phyloP scores from a whole-genome alignment of 371 early-diverging fungal species.

The Rhizomucor pusillus region DNA sequence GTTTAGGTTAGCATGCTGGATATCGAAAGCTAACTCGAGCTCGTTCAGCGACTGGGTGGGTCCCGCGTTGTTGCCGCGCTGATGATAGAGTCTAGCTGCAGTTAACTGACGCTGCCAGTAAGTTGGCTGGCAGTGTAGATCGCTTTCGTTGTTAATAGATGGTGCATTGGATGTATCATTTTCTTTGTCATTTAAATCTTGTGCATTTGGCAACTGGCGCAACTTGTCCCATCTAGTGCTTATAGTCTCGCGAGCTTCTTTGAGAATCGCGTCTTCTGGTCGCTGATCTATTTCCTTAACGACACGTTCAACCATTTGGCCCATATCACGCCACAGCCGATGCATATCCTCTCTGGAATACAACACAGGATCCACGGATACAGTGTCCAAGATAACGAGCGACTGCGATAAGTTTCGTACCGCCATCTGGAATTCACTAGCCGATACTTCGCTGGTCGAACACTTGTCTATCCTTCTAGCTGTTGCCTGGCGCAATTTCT shows the following conservation, averaged over 20 bases:
- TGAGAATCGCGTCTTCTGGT: background rate
- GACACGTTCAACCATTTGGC: conserved; percentile 13
- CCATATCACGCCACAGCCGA: conserved; percentile 28
- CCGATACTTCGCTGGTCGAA: background rate
- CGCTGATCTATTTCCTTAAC: conserved; percentile 4
- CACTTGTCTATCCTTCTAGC: conserved; percentile 2
- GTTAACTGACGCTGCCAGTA: conserved; percentile 17
- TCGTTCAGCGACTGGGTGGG: conserved; percentile 39
- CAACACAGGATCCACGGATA: conserved; percentile 21
- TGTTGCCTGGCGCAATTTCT: conserved; percentile 20
- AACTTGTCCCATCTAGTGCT: conserved; percentile 23
- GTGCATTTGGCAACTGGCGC: conserved; percentile 12
- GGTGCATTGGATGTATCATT: conserved; percentile 4
- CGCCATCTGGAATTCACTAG: conserved; percentile 9
- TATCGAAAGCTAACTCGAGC: conserved; percentile 57
- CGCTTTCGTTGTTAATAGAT: background rate
- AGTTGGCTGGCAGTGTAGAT: background rate
- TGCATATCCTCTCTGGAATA: conserved; percentile 29
- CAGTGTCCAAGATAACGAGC: conserved; percentile 26
- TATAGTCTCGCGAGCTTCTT: conserved; percentile 8
- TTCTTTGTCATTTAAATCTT: conserved; percentile 19
- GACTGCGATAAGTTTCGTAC: conserved; percentile 29
- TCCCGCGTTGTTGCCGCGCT: background rate
- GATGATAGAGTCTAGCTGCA: conserved; percentile 12
- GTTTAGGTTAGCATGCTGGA: conserved; percentile 51